These are phyloP conservation scores for Helicocarpus griseus DNA, from an alignment of 2,329 filamentous ascomycete genomes.

Conservation along the genomic window DNA sequence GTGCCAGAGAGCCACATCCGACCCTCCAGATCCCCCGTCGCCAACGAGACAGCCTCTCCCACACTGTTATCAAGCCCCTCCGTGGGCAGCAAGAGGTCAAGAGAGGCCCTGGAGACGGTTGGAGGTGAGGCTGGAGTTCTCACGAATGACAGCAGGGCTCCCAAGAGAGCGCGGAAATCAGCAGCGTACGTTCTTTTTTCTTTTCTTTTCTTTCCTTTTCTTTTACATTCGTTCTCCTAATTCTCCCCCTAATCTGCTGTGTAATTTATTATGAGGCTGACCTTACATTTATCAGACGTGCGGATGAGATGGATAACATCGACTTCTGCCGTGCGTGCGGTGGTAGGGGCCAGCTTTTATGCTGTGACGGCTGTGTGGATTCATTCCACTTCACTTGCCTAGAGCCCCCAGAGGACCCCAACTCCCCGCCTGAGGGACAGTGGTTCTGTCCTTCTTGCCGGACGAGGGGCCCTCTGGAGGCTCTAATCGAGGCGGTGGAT, in stretches of 20 bases:
- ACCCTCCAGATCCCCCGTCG: neutral
- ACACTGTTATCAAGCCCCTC: neutral
- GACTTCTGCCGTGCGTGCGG: conserved; percentile 84
- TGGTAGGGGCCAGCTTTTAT: conserved; percentile 74
- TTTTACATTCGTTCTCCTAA: too few relatives aligned
- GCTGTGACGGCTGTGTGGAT: conserved; percentile 84
- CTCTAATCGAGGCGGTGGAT: conserved; percentile 55
- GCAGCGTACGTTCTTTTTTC: neutral
- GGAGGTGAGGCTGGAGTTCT: conserved; percentile 7
- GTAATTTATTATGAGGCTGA: neutral
- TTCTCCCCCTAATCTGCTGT: neutral
- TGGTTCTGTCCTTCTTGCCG: conserved; percentile 68
- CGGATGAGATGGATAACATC: conserved; percentile 56
- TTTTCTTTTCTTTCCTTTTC: neutral
- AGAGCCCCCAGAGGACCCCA: conserved; percentile 63
- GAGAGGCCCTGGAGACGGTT: neutral
- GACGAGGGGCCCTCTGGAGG: conserved; percentile 50
- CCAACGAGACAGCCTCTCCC: neutral
- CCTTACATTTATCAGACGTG: neutral
- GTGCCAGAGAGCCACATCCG: conserved; percentile 1
- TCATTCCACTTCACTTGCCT: conserved; percentile 87
- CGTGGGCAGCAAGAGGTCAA: neutral
- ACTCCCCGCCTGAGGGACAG: conserved; percentile 55
- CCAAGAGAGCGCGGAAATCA: conserved; percentile 1
- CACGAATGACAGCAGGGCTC: neutral